These are phyloP conservation scores for Nitzschia sp. DNA, from an alignment of 108 stramenopile genomes.

Conservation along the genomic window DNA sequence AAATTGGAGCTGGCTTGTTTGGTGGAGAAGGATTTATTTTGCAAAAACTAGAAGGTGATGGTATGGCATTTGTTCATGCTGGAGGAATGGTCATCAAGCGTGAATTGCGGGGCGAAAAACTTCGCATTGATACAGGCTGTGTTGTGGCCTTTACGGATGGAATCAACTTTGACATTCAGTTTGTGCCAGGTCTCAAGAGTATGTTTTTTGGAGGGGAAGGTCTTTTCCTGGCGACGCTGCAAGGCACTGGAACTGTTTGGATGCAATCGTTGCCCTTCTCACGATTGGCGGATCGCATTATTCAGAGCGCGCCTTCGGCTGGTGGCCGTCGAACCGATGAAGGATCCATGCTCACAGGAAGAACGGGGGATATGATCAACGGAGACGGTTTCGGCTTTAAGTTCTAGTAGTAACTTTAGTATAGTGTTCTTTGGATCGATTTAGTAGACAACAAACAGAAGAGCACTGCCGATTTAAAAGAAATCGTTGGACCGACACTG, in stretches of 20 bases:
- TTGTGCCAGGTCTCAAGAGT: slow-evolving; percentile 75
- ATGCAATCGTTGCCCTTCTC: slow-evolving; percentile 53
- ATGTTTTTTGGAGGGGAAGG: slow-evolving; percentile 89
- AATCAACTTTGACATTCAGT: slow-evolving; percentile 74
- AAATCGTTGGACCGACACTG: too few species aligned
- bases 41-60: slow-evolving; percentile 67
- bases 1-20: slow-evolving; percentile 71
- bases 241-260: slow-evolving; percentile 84
- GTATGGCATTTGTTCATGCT: slow-evolving; percentile 79
- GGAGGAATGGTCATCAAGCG: slow-evolving; percentile 68
- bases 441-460: neutral
- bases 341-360: slow-evolving; percentile 27
- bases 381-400: slow-evolving; percentile 26
- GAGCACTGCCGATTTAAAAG: too few species aligned
- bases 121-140: slow-evolving; percentile 74
- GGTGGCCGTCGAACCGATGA: slow-evolving; percentile 31
- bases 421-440: neutral
- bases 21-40: slow-evolving; percentile 90
- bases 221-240: slow-evolving; percentile 79
- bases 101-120: slow-evolving; percentile 64
- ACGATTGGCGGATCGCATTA: slow-evolving; percentile 28
- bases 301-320: slow-evolving; percentile 23
- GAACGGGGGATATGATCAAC: slow-evolving; percentile 25
- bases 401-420: neutral
- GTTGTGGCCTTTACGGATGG: slow-evolving; percentile 72